Conservation (phyloP, 495 filamentous ascomycete genomes). For the Amorphotheca resinae region DNA sequence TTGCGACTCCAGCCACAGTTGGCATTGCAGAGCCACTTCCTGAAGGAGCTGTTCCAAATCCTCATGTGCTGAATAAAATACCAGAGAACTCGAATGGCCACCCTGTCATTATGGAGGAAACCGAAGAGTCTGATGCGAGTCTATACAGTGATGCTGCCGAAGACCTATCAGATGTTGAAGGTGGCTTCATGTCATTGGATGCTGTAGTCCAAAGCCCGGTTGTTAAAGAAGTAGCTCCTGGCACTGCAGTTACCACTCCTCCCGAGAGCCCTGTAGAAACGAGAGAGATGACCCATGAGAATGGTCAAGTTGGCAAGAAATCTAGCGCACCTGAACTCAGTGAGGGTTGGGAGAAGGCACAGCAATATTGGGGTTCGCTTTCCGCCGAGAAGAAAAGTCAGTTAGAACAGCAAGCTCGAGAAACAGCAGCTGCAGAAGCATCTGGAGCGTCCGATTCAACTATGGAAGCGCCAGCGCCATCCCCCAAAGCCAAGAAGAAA, state of each 20-base stretch:
- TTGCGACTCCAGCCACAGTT: conserved; percentile 25
- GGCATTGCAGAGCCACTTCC: conserved; percentile 29
- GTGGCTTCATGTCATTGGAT: conserved; percentile 72
- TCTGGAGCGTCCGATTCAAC: conserved; percentile 26
- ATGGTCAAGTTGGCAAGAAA: conserved; percentile 11
- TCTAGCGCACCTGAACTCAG: conserved; percentile 20
- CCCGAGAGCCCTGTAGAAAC: conserved; percentile 15
- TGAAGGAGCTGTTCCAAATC: conserved; percentile 12
- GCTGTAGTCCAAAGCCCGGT: conserved; percentile 57
- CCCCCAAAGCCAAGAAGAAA: conserved; percentile 32
- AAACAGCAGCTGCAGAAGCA: conserved; percentile 30
- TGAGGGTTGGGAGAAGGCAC: conserved; percentile 48
- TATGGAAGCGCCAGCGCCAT: conserved; percentile 20
- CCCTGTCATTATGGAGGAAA: conserved; percentile 14
- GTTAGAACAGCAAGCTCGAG: conserved; percentile 40
- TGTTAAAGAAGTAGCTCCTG: conserved; percentile 1
- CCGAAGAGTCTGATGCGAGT: conserved; percentile 32
- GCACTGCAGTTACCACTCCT: conserved; percentile 5
- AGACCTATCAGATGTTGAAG: conserved; percentile 53
- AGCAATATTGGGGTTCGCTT: conserved; percentile 52
- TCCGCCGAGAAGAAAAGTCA: conserved; percentile 42
- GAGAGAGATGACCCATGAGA: conserved; percentile 10
- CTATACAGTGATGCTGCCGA: conserved; percentile 86
- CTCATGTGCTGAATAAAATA: conserved; percentile 22
- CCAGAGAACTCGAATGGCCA: conserved; percentile 7